phyloP scores from a whole-genome alignment of 345 rosid species.

The Eucalyptus marginata region DNA sequence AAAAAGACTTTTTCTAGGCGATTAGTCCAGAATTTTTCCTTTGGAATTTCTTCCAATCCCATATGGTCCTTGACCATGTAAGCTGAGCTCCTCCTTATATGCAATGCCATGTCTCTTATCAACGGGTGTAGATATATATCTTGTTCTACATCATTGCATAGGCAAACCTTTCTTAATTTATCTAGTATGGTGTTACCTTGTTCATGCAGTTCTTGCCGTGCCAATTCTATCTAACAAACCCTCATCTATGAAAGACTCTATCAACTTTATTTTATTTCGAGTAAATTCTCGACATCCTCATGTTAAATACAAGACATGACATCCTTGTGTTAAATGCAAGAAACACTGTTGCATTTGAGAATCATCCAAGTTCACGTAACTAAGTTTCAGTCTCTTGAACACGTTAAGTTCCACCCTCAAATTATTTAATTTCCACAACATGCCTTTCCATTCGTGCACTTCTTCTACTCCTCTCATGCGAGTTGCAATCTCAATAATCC shows the following conservation, averaged over 20 bases:
- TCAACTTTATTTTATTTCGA: not conserved
- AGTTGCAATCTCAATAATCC: too few species aligned
- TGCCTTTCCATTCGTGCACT: too few species aligned
- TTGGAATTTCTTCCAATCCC: not conserved
- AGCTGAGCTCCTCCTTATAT: not conserved
- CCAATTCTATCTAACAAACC: accelerated
- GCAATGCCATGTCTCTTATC: constrained; percentile 7
- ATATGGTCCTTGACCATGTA: not conserved
- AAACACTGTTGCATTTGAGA: too few species aligned
- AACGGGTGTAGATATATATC: not conserved
- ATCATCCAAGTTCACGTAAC: too few species aligned
- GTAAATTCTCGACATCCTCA: too few species aligned
- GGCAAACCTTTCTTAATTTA: accelerated
- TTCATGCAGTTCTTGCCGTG: accelerated
- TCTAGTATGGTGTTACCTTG: accelerated
- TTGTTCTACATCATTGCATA: too few species aligned
- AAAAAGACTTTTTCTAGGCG: not conserved
- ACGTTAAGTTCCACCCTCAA: too few species aligned
- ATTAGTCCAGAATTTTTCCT: not conserved
- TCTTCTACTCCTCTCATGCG: too few species aligned
- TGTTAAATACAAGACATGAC: too few species aligned
- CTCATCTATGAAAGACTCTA: not conserved
- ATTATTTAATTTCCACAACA: too few species aligned
- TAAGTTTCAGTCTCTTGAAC: too few species aligned
- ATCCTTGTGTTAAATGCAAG: too few species aligned